A percentile compares a stretch with the other conserved stretches of the same genome.
Evolutionary conservation across 495 filamentous ascomycete species (phyloP).

Genomic region (Echria macrotheca): DNA sequence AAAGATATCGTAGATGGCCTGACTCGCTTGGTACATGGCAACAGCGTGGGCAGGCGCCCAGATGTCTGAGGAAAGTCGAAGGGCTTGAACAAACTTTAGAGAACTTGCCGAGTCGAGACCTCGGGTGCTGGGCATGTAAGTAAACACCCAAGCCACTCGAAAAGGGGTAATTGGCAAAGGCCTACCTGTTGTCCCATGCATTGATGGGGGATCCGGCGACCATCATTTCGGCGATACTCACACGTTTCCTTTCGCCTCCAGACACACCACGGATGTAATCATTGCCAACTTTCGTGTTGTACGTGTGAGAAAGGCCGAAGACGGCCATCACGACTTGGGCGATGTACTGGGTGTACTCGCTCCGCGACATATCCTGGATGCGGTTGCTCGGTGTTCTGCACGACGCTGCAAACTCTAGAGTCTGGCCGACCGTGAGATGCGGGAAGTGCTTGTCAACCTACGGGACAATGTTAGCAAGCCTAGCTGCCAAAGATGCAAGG

Average conservation of each 20-base stretch:
- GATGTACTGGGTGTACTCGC: constrained; percentile 61
- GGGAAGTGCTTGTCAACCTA: constrained; percentile 64
- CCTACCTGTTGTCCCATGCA: constrained; percentile 49
- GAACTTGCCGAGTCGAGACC: constrained; percentile 50
- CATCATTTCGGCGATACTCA: constrained; percentile 49
- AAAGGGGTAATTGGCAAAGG: neutral
- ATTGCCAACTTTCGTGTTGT: constrained; percentile 77
- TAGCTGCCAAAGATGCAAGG: neutral
- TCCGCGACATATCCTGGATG: constrained; percentile 53
- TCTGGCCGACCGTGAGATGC: constrained; percentile 62
- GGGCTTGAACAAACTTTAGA: constrained; percentile 42
- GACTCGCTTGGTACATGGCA: constrained; percentile 69
- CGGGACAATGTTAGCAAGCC: too few relatives aligned
- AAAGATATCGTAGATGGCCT: constrained; percentile 61
- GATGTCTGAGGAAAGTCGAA: constrained; percentile 48
- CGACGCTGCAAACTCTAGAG: constrained; percentile 56
- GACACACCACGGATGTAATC: constrained; percentile 69
- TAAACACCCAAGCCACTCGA: neutral
- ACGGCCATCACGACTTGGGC: constrained; percentile 66
- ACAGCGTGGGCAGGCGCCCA: constrained; percentile 51
- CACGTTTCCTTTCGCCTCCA: constrained; percentile 52
- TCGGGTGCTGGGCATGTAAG: constrained; percentile 38
- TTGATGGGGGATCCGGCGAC: constrained; percentile 42
- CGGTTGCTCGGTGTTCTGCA: constrained; percentile 66
- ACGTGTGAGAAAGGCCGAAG: constrained; percentile 56